Conservation (phyloP, 192 early-diverging fungal species). For the Backusella mclennaniae region DNA sequence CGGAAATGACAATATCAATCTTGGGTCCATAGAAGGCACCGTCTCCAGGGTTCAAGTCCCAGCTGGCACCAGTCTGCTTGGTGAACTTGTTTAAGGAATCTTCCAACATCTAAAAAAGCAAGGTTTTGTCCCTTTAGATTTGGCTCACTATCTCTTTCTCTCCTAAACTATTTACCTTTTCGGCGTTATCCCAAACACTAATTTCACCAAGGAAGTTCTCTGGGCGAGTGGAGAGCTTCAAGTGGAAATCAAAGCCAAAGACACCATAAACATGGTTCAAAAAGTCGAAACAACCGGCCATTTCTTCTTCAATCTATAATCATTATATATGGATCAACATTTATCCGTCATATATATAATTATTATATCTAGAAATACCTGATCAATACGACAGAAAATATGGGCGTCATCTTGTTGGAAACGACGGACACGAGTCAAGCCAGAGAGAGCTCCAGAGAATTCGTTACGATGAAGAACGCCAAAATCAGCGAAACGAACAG, state of each 20-base stretch:
- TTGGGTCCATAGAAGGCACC: conserved; percentile 99
- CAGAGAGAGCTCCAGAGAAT: conserved; percentile 89
- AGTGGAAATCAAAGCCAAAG: conserved; percentile 91
- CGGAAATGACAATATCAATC: conserved; percentile 95
- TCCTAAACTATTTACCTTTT: conserved; percentile 49
- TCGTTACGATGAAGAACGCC: conserved; percentile 96
- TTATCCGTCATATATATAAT: no score
- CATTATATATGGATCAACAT: not conserved
- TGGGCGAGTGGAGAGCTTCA: conserved; percentile 94
- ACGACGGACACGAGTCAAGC: conserved; percentile 94
- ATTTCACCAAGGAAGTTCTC: conserved; percentile 94
- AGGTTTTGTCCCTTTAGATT: no score
- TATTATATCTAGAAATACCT: conserved; percentile 34
- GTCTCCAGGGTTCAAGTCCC: conserved; percentile 93
- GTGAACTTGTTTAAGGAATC: conserved; percentile 75
- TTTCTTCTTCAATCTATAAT: conserved; percentile 71
- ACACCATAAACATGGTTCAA: conserved; percentile 87
- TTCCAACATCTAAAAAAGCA: conserved; percentile 49
- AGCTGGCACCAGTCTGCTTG: conserved; percentile 51
- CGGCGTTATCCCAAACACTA: conserved; percentile 90
- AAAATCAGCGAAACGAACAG: conserved; percentile 95
- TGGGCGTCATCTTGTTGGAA: conserved; percentile 99
- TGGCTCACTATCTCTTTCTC: not conserved
- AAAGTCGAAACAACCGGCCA: conserved; percentile 84
- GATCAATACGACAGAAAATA: conserved; percentile 92